Conservation (phyloP, 2,329 filamentous ascomycete species). For the Xylariaceae sp. region DNA sequence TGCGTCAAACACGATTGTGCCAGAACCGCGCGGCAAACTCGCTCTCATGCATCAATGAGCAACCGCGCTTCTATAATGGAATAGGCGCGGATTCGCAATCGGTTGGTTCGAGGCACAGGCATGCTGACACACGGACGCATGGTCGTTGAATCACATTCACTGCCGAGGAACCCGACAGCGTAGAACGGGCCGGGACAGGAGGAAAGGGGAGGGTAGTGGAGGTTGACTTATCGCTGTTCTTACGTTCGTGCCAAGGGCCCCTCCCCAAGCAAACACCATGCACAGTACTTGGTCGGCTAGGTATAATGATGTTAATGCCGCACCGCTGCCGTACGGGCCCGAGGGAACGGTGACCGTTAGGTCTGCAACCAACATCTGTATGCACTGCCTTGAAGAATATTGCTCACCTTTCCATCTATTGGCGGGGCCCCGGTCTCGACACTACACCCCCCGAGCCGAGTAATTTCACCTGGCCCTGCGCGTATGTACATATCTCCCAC, state of each 20-base stretch:
- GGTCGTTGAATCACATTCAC: not conserved
- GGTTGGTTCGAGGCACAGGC: not conserved
- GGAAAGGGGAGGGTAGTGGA: no score
- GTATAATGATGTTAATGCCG: conserved; percentile 2
- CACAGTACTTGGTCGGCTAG: not conserved
- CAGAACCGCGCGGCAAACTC: conserved; percentile 13
- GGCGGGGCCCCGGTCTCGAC: not conserved
- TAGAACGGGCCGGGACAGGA: not conserved
- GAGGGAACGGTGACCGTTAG: not conserved
- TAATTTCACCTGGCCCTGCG: no score
- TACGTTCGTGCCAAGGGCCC: no score
- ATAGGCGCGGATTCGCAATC: conserved; percentile 1
- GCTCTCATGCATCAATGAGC: not conserved
- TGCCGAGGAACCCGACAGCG: conserved; percentile 1
- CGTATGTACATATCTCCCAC: no score
- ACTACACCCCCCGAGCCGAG: no score
- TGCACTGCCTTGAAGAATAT: conserved; percentile 2
- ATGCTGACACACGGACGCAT: no score
- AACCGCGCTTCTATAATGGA: conserved; percentile 1
- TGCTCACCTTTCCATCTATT: no score
- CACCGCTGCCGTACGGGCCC: not conserved
- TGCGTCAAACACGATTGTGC: not conserved
- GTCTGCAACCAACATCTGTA: conserved; percentile 10
- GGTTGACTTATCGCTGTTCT: no score
- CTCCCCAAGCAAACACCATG: not conserved